Evolutionary conservation across 192 early-diverging fungal genomes (phyloP), one percentile per base, ranked within the genome.

Genomic region (Rhizoclosmatium globosum): DNA sequence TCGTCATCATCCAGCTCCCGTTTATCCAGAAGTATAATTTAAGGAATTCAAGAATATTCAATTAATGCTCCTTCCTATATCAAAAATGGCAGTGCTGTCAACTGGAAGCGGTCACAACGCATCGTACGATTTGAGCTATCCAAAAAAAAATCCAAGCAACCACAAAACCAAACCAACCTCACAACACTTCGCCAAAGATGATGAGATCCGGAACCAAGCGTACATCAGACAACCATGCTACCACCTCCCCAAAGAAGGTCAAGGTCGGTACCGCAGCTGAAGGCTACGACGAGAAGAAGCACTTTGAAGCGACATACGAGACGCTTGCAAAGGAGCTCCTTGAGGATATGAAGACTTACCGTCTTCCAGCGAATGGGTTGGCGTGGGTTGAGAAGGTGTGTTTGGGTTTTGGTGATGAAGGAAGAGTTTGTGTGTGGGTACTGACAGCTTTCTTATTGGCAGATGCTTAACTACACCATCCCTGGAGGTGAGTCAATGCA

Each of bases 231-330:
- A 72, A 58, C 56, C 56, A 19, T 11, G 15, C 47, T 11, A 23
- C 6, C 41, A 31, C 23, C 4, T n/a, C 48, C 15, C 66, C 58
- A 68, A 68, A 66, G 48, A 67, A 50, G 76, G 9, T 50, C 44
- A 66, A 66, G 44, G 47, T 56, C 15, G 57, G 44, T n/a, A 71
- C 57, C 6, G 41, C 77, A 17, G 71, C 38, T 59, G 58, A 17
- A 39, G 53, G 31, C 11, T 79, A 79, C 78, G 60, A 82, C 50
- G 85, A 86, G 58, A 69, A 64, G 71, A 72, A 67, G n/a, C 68
- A 76, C 38, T 96, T 98, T 82, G 84, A 84, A 79, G 89, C 89
- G 47, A 91, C 93, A 47, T 97, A 92, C 86, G 90, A 94, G 59
- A 82, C 83, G 70, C 89, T 98, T 9, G 85, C 85, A 3, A 85